Base-by-base conservation (phyloP, 768 basidiomycete genomes). In the Collybia sordida region DNA sequence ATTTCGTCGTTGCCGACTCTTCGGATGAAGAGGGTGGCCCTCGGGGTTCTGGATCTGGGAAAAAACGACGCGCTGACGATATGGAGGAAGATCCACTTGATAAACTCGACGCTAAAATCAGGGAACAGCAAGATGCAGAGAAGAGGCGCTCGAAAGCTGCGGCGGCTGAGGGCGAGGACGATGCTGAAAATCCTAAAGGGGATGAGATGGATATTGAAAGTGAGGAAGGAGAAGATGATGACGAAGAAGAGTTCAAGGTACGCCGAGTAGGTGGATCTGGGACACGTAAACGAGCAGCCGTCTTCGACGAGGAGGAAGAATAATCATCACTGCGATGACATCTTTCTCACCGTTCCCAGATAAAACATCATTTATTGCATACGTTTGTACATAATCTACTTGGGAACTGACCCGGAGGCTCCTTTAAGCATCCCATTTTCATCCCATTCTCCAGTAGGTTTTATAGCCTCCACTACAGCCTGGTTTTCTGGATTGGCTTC, bases 401-500 rank as follows among this genome's bases (percentile, higher is more conserved):
- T 68, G 53, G 63, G 65, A 44, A 65, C 60, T 41, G 63, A 62
- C n/a, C 59, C 68, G 22, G 67, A 59, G 45, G 67, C 67, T 28
- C 74, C 64, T 55, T 64, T 72, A 49, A 86, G 62, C 25, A 81
- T 71, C 21, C 83, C 83, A 47, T 77, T 67, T 56, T 80, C 76
- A 50, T 78, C 79, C 75, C 84, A 83, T 48, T 78, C 72, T 49
- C 75, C 74, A 17, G 77, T 69, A 22, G 86, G 86, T 60, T 84
- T 80, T 54, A 93, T 80, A 47, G 80, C 80, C 50, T 85, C 79
- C 41, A 98, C 86, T 36, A 91, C 74, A 2, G 74, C 77, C 67
- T 98, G 93, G 58, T 92, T 97, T 52, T 86, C 87, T 23, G 67
- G 54, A 64, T 97, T 97, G 31, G 77, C 74, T 55, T 86, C 75